Percentiles rank a stretch among this genome's conserved stretches.
phyloP scores from a whole-genome alignment of 306 rosid species.

The Begonia loranthoides region DNA sequence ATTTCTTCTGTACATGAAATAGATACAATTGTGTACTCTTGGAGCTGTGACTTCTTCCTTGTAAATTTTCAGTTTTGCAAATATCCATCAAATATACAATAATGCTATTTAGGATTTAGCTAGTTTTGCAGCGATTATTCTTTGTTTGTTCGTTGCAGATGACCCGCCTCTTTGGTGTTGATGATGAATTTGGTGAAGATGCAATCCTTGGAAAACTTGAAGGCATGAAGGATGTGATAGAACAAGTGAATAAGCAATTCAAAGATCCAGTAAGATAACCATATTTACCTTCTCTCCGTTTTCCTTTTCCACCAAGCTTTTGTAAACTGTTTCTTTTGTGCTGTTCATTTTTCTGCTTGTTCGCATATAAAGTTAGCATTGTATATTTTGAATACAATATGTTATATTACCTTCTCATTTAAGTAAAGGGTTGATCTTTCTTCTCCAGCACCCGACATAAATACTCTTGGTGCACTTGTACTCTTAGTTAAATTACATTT shows the following conservation, averaged over 20 bases:
- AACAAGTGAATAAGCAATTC: conserved; percentile 90
- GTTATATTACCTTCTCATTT: not conserved
- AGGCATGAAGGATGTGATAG: conserved; percentile 92
- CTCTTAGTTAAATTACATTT: no score
- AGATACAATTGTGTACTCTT: no score
- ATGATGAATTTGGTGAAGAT: conserved; percentile 90
- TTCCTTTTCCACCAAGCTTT: not conserved
- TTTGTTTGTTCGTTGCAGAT: conserved; percentile 28
- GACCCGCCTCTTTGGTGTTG: conserved; percentile 89
- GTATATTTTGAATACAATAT: not conserved
- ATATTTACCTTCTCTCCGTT: not conserved
- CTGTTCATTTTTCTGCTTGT: not conserved
- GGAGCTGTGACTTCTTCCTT: no score
- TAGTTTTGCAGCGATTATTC: not conserved
- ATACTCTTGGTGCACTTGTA: no score
- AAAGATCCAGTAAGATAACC: conserved; percentile 75
- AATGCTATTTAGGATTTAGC: not conserved
- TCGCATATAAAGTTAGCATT: not conserved
- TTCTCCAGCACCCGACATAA: no score
- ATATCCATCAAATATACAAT: no score
- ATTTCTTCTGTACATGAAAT: no score
- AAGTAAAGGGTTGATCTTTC: no score
- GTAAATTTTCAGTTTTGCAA: no score
- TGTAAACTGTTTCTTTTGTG: not conserved
- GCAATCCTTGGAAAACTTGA: conserved; percentile 86